A percentile compares a stretch with the other conserved stretches of the same genome.
phyloP scores from a whole-genome alignment of 371 early-diverging fungal genomes.

The Circinella minor region DNA sequence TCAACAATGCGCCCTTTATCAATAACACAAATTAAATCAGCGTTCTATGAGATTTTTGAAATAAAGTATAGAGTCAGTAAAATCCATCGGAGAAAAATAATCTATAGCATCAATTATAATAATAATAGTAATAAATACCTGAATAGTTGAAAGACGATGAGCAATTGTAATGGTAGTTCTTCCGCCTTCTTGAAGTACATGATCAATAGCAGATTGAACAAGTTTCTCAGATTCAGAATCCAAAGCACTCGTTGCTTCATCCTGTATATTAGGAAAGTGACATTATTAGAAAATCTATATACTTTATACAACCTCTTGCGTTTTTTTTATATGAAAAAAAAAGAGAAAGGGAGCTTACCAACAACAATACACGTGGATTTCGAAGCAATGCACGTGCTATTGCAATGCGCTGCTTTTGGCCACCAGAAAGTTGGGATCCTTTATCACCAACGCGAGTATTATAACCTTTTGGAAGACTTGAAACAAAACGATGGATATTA shows the following conservation, averaged over 20 bases:
- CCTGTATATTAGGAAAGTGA: conserved; percentile 29
- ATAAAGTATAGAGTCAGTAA: no score
- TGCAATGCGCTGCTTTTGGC: conserved; percentile 37
- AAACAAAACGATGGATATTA: conserved; percentile 81
- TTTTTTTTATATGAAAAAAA: no score
- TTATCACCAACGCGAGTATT: conserved; percentile 79
- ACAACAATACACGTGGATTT: conserved; percentile 81
- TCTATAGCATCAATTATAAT: no score
- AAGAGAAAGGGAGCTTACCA: conserved; percentile 45
- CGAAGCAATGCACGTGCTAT: conserved; percentile 71
- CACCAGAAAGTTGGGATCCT: conserved; percentile 55
- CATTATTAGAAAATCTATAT: no score
- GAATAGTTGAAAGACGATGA: conserved; percentile 72
- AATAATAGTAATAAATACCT: conserved; percentile 18
- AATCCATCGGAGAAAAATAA: no score
- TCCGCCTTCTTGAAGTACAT: conserved; percentile 59
- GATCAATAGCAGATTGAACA: conserved; percentile 85
- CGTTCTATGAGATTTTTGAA: conserved; percentile 48
- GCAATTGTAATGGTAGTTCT: conserved; percentile 75
- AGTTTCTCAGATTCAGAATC: conserved; percentile 87
- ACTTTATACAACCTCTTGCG: no score
- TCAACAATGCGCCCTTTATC: conserved; percentile 68
- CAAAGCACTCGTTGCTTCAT: conserved; percentile 94
- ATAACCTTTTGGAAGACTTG: conserved; percentile 69
- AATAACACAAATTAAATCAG: conserved; percentile 81